phyloP scores from a whole-genome alignment of 2,329 filamentous ascomycete genomes.

The Colletotrichum liriopes region DNA sequence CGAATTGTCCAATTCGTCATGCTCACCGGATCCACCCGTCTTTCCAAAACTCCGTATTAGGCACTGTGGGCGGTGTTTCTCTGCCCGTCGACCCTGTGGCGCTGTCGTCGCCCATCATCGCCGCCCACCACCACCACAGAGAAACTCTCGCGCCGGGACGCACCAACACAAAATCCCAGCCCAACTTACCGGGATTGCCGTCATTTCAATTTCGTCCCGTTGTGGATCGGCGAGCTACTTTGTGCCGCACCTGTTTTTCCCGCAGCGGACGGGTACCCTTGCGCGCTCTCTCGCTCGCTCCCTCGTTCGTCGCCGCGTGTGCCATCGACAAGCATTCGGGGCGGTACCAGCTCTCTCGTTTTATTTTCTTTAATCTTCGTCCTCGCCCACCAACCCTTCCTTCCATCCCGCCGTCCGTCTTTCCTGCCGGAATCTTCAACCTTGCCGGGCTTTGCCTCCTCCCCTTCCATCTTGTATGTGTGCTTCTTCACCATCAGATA shows the following conservation, averaged over 20 bases:
- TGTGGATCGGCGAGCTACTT: constrained; percentile 28
- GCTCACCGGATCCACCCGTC: background rate
- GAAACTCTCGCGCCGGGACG: constrained; percentile 4
- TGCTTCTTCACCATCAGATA: constrained; percentile 3
- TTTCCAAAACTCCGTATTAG: too few species aligned
- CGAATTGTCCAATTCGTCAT: background rate
- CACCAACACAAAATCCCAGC: constrained; percentile 5
- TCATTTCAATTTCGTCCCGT: constrained; percentile 36
- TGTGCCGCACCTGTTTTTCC: background rate
- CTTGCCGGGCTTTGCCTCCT: constrained; percentile 3
- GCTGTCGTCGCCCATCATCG: constrained; percentile 14
- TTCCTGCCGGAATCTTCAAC: constrained; percentile 17
- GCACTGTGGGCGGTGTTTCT: too few species aligned
- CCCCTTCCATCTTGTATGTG: background rate
- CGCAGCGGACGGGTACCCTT: background rate
- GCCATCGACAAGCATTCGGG: constrained; percentile 33
- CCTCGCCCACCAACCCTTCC: background rate
- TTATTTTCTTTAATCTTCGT: constrained; percentile 13
- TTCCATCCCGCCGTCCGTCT: background rate
- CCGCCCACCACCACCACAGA: constrained; percentile 19
- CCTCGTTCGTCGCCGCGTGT: background rate
- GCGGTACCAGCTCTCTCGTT: constrained; percentile 16
- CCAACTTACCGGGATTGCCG: constrained; percentile 32
- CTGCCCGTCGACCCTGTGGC: background rate
- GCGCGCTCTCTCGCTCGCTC: background rate